Base-by-base conservation (phyloP, 768 basidiomycete species). In the Mycena rosella region DNA sequence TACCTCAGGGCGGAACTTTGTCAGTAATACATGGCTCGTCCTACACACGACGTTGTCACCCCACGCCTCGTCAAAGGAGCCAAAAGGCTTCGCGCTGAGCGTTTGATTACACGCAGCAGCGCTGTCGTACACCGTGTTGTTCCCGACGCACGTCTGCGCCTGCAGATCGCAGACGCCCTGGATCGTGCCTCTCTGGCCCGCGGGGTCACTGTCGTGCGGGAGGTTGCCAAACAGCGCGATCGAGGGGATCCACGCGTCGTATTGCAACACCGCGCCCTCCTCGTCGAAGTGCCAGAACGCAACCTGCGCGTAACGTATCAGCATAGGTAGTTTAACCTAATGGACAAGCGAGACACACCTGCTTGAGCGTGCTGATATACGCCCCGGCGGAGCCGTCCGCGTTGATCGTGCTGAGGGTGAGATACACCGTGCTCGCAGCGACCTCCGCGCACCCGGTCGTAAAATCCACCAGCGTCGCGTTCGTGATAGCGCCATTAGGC, bases 271-370 rank as follows among this genome's bases (percentile, higher is more conserved):
- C 0, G 65, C 65, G 13, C 65, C 65, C 2, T 52, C 22, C 2
- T 18, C n/a, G 44, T 66, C 65, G 45, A 66, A 66, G 51, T 27
- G 49, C 65, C 65, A 66, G 20, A 65, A 66, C 4, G 64, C 57
- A 1, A 48, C 26, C 65, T 65, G 57, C 11, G 22, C 4, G 24
- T 3, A 32, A 17, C 26, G 15, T 13, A 30, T 22, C 22, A 47
- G 10, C 45, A 47, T 14, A 47, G n/a, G n/a, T n/a, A n/a, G n/a
- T n/a, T n/a, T n/a, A n/a, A n/a, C n/a, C n/a, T n/a, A n/a, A n/a
- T n/a, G n/a, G n/a, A n/a, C n/a, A n/a, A n/a, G n/a, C n/a, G n/a
- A n/a, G n/a, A n/a, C 63, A 26, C 5, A 65, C 64, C 58, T 66
- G 49, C n/a, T 66, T 66, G 17, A 59, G 38, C 57, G 42, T 29